Percentiles rank a stretch among this genome's conserved stretches.
phyloP scores from a whole-genome alignment of 148 eudicot species.

The Camellia sinensis region DNA sequence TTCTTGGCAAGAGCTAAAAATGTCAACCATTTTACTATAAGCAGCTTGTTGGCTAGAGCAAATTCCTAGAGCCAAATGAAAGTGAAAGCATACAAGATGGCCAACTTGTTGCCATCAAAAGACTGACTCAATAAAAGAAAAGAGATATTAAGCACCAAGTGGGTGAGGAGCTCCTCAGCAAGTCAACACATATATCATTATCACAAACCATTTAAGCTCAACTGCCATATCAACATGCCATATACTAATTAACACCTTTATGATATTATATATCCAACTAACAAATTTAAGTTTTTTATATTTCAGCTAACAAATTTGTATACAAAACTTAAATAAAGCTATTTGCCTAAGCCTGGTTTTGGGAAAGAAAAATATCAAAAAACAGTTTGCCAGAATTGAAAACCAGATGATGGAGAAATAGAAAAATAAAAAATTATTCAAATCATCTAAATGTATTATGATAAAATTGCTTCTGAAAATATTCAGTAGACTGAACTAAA shows the following conservation, averaged over 20 bases:
- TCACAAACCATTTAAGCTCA: background rate
- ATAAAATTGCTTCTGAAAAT: too few relatives aligned
- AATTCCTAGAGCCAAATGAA: background rate
- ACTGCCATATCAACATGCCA: background rate
- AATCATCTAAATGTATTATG: too few relatives aligned
- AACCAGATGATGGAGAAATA: background rate
- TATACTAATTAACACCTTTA: too few relatives aligned
- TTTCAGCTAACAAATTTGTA: too few relatives aligned
- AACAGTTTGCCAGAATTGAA: background rate
- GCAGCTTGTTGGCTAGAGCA: background rate
- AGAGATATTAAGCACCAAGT: background rate
- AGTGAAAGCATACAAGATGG: background rate
- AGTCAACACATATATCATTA: background rate
- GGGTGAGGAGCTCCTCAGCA: background rate
- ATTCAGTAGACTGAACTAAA: background rate
- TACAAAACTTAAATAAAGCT: too few relatives aligned
- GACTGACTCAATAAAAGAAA: background rate
- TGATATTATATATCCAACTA: too few relatives aligned
- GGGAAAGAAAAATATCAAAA: too few relatives aligned
- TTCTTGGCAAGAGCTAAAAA: conserved; percentile 4
- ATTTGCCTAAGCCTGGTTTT: too few relatives aligned
- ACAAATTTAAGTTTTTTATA: too few relatives aligned
- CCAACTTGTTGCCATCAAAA: background rate
- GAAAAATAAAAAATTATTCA: too few relatives aligned
- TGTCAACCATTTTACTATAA: background rate